Conservation (phyloP, 371 early-diverging fungal species). For the Apophysomyces variabilis region DNA sequence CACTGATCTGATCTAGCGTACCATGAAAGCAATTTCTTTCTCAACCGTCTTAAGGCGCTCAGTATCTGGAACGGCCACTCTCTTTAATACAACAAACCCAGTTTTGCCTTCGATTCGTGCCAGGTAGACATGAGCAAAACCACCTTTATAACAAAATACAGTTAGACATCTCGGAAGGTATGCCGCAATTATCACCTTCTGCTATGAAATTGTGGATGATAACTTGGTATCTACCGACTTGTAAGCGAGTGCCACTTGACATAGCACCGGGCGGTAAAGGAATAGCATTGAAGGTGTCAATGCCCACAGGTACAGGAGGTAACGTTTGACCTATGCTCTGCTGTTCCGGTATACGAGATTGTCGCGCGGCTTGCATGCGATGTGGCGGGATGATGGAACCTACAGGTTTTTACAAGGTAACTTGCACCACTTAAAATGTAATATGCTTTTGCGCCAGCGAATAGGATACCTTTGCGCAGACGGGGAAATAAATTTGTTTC, state of each 20-base stretch:
- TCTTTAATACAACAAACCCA: constrained; percentile 74
- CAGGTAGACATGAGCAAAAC: constrained; percentile 87
- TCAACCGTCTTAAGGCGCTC: constrained; percentile 66
- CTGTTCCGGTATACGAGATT: constrained; percentile 53
- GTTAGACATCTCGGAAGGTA: neutral
- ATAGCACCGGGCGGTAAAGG: constrained; percentile 51
- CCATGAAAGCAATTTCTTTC: constrained; percentile 82
- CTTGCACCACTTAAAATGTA: neutral
- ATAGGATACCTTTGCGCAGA: too few relatives aligned
- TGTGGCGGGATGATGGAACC: constrained; percentile 2
- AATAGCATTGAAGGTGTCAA: constrained; percentile 36
- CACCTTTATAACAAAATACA: constrained; percentile 55
- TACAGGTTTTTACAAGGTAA: neutral
- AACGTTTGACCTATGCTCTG: constrained; percentile 51
- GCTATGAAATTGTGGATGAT: constrained; percentile 59
- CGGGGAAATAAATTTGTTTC: too few relatives aligned
- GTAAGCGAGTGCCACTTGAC: constrained; percentile 57
- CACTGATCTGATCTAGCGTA: constrained; percentile 29
- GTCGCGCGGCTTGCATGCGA: constrained; percentile 21
- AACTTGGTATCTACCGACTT: constrained; percentile 57
- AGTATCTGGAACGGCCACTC: constrained; percentile 75
- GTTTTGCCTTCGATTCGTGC: constrained; percentile 65
- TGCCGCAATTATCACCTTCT: constrained; percentile 36
- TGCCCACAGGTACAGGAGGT: constrained; percentile 53
- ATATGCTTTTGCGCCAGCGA: too few relatives aligned